Evolutionary conservation across 1,139 yeast genomes (phyloP), one percentile per base, ranked within the genome.

Genomic region (Yamadazyma epiphylla): DNA sequence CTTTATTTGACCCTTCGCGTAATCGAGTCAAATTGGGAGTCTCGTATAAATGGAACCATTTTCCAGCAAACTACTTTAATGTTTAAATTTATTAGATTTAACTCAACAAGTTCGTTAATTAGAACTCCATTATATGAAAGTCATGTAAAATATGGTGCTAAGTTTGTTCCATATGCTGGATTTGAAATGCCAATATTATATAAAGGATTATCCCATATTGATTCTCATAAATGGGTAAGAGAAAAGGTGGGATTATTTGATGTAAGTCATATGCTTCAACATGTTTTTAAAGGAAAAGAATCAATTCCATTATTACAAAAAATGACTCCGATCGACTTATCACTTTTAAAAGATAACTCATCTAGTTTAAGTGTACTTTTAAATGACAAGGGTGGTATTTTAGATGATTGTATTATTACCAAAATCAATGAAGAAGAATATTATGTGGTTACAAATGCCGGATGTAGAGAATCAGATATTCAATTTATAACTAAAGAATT

Each of bases 181-280:
- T 91, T 75, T 52, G 77, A 81, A 30, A 89, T 91, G 97, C 98
- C 98, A 2, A 89, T 91, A 9, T 61, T 87, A 28, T 91, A 89
- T 64, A 73, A 77, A 44, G 79, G 70, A 13, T 95, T 86, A 58
- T 61, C 87, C 4, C 97, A 89, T 56, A 79, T 87, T 28, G 95
- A 88, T 39, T 88, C 96, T 1, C 98, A 91, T 62, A 74, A 82
- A 40, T 91, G 97, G 96, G 94, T 91, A 1, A 77, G 98, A 55
- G 53, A 67, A 20, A 76, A 84, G 41, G 91, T 89, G 28, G 98
- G 98, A 5, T 64, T 91, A 35, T 91, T 91, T 49, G 98, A 91
- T 55, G 98, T 91, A 27, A 85, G 96, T 36, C 98, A 91, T 60
- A 91, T 91, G 98, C 73, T 89, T 36, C 97, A 91, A 61, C 96